These are phyloP conservation scores for Aspergillus latus DNA, from an alignment of 2,329 filamentous ascomycete genomes.

Conservation along the genomic window DNA sequence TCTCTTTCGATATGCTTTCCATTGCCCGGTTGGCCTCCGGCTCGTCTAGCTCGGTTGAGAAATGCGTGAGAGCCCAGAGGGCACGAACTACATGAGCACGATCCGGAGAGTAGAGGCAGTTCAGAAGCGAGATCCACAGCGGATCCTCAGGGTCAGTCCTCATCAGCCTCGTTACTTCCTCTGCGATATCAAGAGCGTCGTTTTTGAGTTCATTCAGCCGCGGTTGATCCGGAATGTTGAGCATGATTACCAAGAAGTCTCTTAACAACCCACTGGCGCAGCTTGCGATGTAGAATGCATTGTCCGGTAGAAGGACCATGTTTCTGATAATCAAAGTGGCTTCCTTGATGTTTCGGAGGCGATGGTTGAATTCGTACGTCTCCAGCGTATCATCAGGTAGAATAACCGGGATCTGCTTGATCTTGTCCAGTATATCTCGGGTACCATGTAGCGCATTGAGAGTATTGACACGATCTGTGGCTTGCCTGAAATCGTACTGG, in stretches of 20 bases:
- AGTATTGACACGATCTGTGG: constrained; percentile 54
- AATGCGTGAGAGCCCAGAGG: constrained; percentile 77
- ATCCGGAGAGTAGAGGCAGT: constrained; percentile 65
- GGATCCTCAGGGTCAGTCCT: constrained; percentile 70
- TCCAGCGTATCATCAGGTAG: constrained; percentile 67
- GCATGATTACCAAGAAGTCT: constrained; percentile 78
- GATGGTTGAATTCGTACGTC: constrained; percentile 67
- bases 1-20: constrained; percentile 64
- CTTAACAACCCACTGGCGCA: constrained; percentile 65
- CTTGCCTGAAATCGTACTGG: constrained; percentile 62
- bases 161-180: constrained; percentile 83
- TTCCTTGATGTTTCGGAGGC: constrained; percentile 76
- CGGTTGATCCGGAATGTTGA: constrained; percentile 73
- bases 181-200: constrained; percentile 85
- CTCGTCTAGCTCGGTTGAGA: constrained; percentile 81
- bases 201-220: constrained; percentile 79
- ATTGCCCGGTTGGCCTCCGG: constrained; percentile 65
- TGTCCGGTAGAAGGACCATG: constrained; percentile 91
- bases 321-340: constrained; percentile 86
- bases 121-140: constrained; percentile 68
- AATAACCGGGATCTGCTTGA: constrained; percentile 61
- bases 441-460: constrained; percentile 68
- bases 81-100: constrained; percentile 78
- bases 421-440: constrained; percentile 68
- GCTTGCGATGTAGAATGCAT: constrained; percentile 76